Percentiles rank a stretch among this genome's conserved stretches.
These are phyloP conservation scores for Fusarium sp. DNA, from an alignment of 2,329 filamentous ascomycete species.

Conservation along the genomic window DNA sequence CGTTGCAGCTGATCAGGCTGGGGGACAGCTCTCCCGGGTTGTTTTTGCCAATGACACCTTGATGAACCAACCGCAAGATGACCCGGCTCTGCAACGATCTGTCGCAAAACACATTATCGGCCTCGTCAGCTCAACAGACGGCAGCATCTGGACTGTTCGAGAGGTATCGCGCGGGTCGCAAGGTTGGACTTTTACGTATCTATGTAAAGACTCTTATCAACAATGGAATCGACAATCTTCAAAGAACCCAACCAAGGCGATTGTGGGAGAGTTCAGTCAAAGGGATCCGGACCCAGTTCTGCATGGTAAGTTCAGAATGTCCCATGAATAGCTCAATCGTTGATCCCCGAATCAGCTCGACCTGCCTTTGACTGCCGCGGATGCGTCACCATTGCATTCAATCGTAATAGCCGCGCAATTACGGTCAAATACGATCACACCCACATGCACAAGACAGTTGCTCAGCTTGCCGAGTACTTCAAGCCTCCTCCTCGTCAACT, in stretches of 20 bases:
- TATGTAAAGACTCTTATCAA: conserved; percentile 63
- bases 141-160: conserved; percentile 60
- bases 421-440: conserved; percentile 67
- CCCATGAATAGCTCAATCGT: neutral
- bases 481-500: conserved; percentile 55
- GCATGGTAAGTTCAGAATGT: conserved; percentile 51
- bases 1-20: conserved; percentile 9
- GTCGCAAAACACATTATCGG: conserved; percentile 61
- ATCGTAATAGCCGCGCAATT: conserved; percentile 58
- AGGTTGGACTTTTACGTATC: conserved; percentile 65
- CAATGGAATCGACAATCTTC: conserved; percentile 61
- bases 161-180: conserved; percentile 56
- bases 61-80: conserved; percentile 59
- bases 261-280: conserved; percentile 61
- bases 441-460: conserved; percentile 66
- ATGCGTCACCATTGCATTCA: conserved; percentile 60
- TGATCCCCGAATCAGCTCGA: conserved; percentile 51
- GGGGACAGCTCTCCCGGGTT: conserved; percentile 47
- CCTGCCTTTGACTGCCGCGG: conserved; percentile 71
- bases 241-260: conserved; percentile 52
- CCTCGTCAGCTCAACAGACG: conserved; percentile 57
- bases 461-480: conserved; percentile 59
- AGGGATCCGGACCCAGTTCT: conserved; percentile 58
- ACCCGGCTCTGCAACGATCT: conserved; percentile 60
- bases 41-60: conserved; percentile 59